Evolutionary conservation across 345 rosid genomes (phyloP).

Genomic region (Ricinus communis): DNA sequence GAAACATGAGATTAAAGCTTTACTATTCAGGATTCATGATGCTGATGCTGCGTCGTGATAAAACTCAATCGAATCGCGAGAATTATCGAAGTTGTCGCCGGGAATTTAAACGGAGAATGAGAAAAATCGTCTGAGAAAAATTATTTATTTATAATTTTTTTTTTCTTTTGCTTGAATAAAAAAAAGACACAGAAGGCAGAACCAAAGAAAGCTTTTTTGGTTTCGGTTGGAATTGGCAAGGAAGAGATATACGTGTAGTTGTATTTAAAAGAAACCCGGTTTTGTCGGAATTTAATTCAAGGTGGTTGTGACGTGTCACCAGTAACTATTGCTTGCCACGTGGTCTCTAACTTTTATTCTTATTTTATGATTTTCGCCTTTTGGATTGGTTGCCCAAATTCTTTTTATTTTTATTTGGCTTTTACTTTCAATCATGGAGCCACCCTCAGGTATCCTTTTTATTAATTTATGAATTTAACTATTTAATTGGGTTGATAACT

Average conservation of each 20-base stretch:
- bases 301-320: slow-evolving; percentile 27
- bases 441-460: too few relatives aligned
- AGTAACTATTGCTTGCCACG: slow-evolving; percentile 24
- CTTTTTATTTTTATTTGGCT: too few relatives aligned
- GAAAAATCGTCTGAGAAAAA: slow-evolving; percentile 33
- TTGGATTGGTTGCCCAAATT: too few relatives aligned
- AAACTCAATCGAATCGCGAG: slow-evolving; percentile 16
- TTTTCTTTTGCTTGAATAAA: background rate
- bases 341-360: background rate
- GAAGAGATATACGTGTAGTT: background rate
- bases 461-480: too few relatives aligned
- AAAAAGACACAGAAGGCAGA: background rate
- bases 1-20: slow-evolving; percentile 18
- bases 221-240: slow-evolving; percentile 3
- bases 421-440: too few relatives aligned
- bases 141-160: background rate
- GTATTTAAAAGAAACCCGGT: slow-evolving; percentile 11
- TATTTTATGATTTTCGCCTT: too few relatives aligned
- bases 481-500: too few relatives aligned
- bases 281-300: slow-evolving; percentile 23
- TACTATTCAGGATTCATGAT: slow-evolving; percentile 98
- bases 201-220: background rate
- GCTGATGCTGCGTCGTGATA: slow-evolving; percentile 31
- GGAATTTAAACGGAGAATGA: slow-evolving; percentile 2
- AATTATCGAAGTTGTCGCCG: slow-evolving; percentile 3